Percentiles rank a stretch among this genome's conserved stretches.
These are phyloP conservation scores for Zygosaccharomyces sapae DNA, from an alignment of 1,139 yeast species.

Conservation along the genomic window DNA sequence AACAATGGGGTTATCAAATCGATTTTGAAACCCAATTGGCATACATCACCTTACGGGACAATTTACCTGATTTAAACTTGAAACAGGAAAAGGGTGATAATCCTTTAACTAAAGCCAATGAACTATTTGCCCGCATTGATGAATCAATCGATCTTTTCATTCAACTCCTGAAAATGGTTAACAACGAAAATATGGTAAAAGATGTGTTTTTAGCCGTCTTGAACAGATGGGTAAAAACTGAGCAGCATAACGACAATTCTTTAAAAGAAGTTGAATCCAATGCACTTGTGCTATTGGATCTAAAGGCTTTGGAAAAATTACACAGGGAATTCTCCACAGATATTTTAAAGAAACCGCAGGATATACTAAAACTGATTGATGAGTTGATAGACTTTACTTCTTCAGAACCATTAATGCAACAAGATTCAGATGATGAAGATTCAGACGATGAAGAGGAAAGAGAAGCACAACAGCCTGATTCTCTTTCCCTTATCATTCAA, in stretches of 20 bases:
- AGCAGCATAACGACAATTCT: conserved; percentile 18
- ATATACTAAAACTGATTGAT: conserved; percentile 53
- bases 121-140: conserved; percentile 51
- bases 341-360: conserved; percentile 58
- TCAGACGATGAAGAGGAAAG: background rate
- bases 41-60: conserved; percentile 40
- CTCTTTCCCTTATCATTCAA: conserved; percentile 42
- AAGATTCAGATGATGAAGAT: conserved; percentile 37
- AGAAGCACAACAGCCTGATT: conserved; percentile 9
- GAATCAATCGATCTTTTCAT: conserved; percentile 45
- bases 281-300: conserved; percentile 53
- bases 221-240: conserved; percentile 52
- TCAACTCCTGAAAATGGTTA: conserved; percentile 48
- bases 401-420: conserved; percentile 25
- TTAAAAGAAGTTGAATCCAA: conserved; percentile 38
- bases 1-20: conserved; percentile 46
- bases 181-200: conserved; percentile 48
- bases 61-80: background rate
- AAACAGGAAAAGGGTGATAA: conserved; percentile 8
- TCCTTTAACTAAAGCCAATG: conserved; percentile 21
- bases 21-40: conserved; percentile 50
- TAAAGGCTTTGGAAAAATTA: conserved; percentile 60
- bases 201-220: conserved; percentile 50
- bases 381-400: conserved; percentile 41
- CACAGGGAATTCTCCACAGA: conserved; percentile 56